A percentile compares a stretch with the other conserved stretches of the same genome.
phyloP scores from a whole-genome alignment of 371 early-diverging fungal genomes.

The Mucor mucedo region DNA sequence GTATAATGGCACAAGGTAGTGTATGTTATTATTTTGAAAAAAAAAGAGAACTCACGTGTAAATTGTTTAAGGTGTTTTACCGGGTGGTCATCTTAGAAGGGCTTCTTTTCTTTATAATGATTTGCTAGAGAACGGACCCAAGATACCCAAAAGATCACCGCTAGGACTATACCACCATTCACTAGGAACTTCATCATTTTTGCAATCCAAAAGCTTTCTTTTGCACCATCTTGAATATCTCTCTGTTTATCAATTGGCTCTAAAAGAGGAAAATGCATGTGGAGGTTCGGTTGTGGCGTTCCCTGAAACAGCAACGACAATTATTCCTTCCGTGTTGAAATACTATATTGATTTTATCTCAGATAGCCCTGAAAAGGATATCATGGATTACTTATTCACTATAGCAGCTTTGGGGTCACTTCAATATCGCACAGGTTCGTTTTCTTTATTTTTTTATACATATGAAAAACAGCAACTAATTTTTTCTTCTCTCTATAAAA shows the following conservation, averaged over 20 bases:
- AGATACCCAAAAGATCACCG: neutral
- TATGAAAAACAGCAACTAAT: slow-evolving; percentile 47
- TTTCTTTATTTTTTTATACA: slow-evolving; percentile 38
- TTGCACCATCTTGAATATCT: slow-evolving; percentile 85
- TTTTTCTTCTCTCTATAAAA: slow-evolving; percentile 72
- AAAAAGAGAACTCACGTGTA: neutral
- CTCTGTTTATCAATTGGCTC: slow-evolving; percentile 93
- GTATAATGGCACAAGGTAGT: slow-evolving; percentile 45
- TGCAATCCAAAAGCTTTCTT: slow-evolving; percentile 46
- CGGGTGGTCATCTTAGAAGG: slow-evolving; percentile 84
- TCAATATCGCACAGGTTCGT: slow-evolving; percentile 84
- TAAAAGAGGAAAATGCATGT: slow-evolving; percentile 96
- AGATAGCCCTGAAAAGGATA: slow-evolving; percentile 83
- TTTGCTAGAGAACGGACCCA: slow-evolving; percentile 69
- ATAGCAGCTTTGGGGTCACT: slow-evolving; percentile 95
- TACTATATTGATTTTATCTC: slow-evolving; percentile 94
- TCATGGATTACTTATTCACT: slow-evolving; percentile 90
- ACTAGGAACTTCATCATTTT: slow-evolving; percentile 20
- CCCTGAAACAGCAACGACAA: slow-evolving; percentile 91
- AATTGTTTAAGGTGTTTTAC: slow-evolving; percentile 64
- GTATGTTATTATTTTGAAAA: neutral
- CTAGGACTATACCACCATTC: no score
- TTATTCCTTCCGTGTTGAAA: slow-evolving; percentile 92
- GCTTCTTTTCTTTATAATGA: slow-evolving; percentile 88
- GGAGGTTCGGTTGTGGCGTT: slow-evolving; percentile 94